Evolutionary conservation across 2,329 filamentous ascomycete species (phyloP).

Genomic region (Botrytis squamosa): DNA sequence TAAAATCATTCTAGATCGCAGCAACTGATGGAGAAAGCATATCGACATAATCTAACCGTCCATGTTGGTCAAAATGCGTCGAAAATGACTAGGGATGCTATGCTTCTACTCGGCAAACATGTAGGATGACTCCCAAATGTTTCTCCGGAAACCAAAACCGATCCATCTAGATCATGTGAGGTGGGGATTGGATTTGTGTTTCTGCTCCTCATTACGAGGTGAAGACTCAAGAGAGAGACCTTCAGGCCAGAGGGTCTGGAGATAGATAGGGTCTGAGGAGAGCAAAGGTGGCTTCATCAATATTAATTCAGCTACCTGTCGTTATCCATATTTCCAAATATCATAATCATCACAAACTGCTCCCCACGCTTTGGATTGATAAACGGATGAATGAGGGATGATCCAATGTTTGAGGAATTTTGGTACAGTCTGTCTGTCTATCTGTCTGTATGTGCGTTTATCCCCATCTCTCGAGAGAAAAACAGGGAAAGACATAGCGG

Average conservation of each 20-base stretch:
- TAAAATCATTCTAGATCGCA: conserved; percentile 2
- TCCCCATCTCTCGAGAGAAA: not conserved
- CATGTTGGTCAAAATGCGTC: not conserved
- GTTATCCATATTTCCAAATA: not conserved
- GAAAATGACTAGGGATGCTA: not conserved
- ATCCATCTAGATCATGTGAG: conserved; percentile 6
- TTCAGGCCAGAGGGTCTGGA: not conserved
- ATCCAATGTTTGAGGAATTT: not conserved
- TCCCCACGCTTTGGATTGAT: not conserved
- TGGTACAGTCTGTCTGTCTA: not conserved
- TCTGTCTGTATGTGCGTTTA: not conserved
- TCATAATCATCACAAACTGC: not conserved
- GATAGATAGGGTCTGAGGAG: not conserved
- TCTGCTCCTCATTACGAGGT: not conserved
- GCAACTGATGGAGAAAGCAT: not conserved
- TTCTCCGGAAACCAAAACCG: conserved; percentile 15
- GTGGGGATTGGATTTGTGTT: not conserved
- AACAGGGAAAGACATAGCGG: not conserved
- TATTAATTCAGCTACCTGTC: not conserved
- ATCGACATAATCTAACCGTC: not conserved
- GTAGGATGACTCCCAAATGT: conserved; percentile 16
- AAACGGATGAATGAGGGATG: not conserved
- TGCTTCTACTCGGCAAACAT: conserved; percentile 9
- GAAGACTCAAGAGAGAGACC: not conserved
- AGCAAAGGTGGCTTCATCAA: not conserved